Percentiles rank a stretch among this genome's conserved stretches.
phyloP scores from a whole-genome alignment of 805 yeast genomes.

The Myxozyma melibiosi region DNA sequence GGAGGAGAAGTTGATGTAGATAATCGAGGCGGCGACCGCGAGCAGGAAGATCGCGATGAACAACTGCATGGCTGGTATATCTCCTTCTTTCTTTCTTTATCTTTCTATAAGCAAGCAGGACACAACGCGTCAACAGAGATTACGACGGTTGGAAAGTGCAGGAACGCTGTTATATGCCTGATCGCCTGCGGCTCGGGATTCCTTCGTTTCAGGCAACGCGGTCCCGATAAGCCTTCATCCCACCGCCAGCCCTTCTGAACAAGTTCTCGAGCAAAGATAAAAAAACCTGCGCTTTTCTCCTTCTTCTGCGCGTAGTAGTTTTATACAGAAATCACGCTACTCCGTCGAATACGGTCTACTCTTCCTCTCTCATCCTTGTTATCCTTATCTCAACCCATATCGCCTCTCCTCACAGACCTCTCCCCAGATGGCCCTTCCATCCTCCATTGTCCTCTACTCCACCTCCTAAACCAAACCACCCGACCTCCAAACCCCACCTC shows the following conservation, averaged over 20 bases:
- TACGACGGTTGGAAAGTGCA: neutral
- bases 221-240: slow-evolving; percentile 5
- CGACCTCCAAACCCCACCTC: no score
- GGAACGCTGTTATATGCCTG: neutral
- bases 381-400: no score
- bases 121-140: neutral
- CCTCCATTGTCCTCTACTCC: no score
- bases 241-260: neutral
- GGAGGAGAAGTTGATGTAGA: neutral
- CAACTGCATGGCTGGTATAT: neutral
- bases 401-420: no score
- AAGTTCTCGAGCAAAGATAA: no score
- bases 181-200: neutral
- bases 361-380: no score
- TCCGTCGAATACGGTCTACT: no score
- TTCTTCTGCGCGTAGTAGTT: neutral
- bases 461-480: no score
- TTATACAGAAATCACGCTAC: no score
- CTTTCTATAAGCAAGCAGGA: neutral
- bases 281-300: no score
- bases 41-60: neutral
- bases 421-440: no score
- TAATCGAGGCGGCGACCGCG: neutral
- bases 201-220: slow-evolving; percentile 7
- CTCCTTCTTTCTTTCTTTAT: neutral